phyloP scores from a whole-genome alignment of 1,139 yeast genomes.

The Diutina siamensis region DNA sequence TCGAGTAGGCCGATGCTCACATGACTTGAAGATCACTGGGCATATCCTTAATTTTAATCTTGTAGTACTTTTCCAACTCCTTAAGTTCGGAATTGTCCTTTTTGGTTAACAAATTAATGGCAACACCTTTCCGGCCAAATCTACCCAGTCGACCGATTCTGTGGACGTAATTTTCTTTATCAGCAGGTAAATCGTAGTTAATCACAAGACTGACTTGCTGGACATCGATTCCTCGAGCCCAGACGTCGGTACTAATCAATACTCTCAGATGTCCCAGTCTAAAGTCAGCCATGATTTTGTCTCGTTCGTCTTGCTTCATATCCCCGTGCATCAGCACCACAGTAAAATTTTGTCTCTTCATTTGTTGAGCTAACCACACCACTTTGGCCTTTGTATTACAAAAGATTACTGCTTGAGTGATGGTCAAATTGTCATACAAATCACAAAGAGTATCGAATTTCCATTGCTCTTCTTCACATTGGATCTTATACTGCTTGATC shows the following conservation, averaged over 20 bases:
- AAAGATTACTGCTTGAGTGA: slow-evolving; percentile 92
- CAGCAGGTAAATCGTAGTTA: slow-evolving; percentile 80
- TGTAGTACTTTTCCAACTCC: slow-evolving; percentile 69
- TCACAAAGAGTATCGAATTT: slow-evolving; percentile 92
- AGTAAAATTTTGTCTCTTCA: slow-evolving; percentile 72
- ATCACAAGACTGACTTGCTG: slow-evolving; percentile 94
- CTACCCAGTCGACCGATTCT: slow-evolving; percentile 93
- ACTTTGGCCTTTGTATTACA: slow-evolving; percentile 90
- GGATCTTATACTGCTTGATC: slow-evolving; percentile 75
- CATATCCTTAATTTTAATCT: slow-evolving; percentile 75
- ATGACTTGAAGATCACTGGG: slow-evolving; percentile 30
- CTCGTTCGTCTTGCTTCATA: slow-evolving; percentile 90
- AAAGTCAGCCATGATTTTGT: slow-evolving; percentile 78
- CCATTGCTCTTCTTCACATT: slow-evolving; percentile 90
- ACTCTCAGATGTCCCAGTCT: slow-evolving; percentile 72
- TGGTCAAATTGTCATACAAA: slow-evolving; percentile 83
- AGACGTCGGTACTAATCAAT: slow-evolving; percentile 86
- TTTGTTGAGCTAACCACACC: slow-evolving; percentile 77
- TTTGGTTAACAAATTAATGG: slow-evolving; percentile 73
- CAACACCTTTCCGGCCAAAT: slow-evolving; percentile 93
- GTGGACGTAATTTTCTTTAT: slow-evolving; percentile 83
- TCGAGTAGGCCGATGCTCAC: too few relatives aligned
- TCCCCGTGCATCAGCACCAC: slow-evolving; percentile 96
- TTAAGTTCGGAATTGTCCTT: slow-evolving; percentile 50
- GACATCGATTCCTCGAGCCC: slow-evolving; percentile 97